Conservation (phyloP, 2,329 filamentous ascomycete species). For the Fusarium irregulare region DNA sequence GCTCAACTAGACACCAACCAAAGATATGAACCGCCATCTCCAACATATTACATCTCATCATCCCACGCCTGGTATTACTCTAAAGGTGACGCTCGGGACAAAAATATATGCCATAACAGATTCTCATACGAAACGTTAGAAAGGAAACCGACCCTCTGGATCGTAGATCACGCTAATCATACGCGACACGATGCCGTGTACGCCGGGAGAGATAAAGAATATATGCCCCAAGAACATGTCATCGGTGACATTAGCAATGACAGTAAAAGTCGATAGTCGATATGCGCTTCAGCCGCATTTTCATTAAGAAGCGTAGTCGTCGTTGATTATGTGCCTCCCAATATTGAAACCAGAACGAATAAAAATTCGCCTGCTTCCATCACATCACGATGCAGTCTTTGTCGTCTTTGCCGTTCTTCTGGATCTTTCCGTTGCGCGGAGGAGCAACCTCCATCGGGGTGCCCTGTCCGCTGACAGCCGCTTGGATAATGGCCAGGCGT, state of each 20-base stretch:
- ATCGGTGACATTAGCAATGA: background rate
- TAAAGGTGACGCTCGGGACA: conserved; percentile 22
- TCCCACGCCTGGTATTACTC: conserved; percentile 15
- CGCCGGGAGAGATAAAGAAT: conserved; percentile 35
- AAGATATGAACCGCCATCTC: background rate
- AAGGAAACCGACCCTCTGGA: conserved; percentile 23
- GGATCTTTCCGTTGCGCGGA: conserved; percentile 63
- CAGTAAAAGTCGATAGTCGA: conserved; percentile 5
- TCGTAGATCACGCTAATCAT: conserved; percentile 17
- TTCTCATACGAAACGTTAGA: conserved; percentile 14
- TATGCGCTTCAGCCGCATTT: conserved; percentile 3
- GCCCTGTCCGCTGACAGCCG: conserved; percentile 73
- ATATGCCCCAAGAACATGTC: conserved; percentile 10
- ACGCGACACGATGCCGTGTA: conserved; percentile 30
- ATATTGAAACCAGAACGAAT: conserved; percentile 18
- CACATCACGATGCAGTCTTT: conserved; percentile 71
- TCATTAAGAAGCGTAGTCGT: conserved; percentile 20
- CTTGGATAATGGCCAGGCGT: conserved; percentile 85
- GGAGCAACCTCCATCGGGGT: conserved; percentile 67
- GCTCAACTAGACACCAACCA: background rate
- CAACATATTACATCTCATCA: conserved; percentile 19
- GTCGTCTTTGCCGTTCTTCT: conserved; percentile 62
- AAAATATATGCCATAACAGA: conserved; percentile 18
- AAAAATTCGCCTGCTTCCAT: conserved; percentile 19
- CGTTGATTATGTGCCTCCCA: conserved; percentile 38